Evolutionary conservation across 202 grass and related monocot genomes (phyloP).

Genomic region (Alloteropsis angusta): DNA sequence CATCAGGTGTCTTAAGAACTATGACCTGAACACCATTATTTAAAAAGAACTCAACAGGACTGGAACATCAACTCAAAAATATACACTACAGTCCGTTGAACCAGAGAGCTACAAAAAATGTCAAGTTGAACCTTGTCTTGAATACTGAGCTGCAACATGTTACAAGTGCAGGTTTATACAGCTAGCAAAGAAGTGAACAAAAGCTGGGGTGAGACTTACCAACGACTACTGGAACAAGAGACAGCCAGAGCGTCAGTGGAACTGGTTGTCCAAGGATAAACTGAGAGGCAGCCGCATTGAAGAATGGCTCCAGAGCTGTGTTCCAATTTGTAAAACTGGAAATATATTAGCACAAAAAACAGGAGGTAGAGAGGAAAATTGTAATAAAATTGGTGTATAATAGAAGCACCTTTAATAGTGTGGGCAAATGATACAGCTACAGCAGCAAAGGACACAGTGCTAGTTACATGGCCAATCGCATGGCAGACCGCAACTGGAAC

Average conservation of each 20-base stretch:
- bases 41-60: too few species aligned
- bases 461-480: conserved; percentile 83
- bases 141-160: too few species aligned
- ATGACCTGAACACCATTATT: too few species aligned
- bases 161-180: too few species aligned
- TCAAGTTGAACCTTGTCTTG: too few species aligned
- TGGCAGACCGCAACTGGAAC: conserved; percentile 79
- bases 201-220: conserved; percentile 65
- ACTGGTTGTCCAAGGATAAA: conserved; percentile 96
- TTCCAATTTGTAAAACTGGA: conserved; percentile 6
- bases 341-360: conserved; percentile 4
- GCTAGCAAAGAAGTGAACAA: too few species aligned
- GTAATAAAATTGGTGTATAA: conserved; percentile 11
- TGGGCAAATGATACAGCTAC: conserved; percentile 92
- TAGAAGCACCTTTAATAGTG: conserved; percentile 69
- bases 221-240: conserved; percentile 88
- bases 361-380: background rate
- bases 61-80: too few species aligned
- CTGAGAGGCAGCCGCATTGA: conserved; percentile 95
- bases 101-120: too few species aligned
- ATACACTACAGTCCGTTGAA: too few species aligned
- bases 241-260: conserved; percentile 85
- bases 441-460: conserved; percentile 82
- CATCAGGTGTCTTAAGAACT: too few species aligned
- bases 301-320: conserved; percentile 97